Conservation (phyloP, 345 rosid species). For the Hibiscus mutabilis region DNA sequence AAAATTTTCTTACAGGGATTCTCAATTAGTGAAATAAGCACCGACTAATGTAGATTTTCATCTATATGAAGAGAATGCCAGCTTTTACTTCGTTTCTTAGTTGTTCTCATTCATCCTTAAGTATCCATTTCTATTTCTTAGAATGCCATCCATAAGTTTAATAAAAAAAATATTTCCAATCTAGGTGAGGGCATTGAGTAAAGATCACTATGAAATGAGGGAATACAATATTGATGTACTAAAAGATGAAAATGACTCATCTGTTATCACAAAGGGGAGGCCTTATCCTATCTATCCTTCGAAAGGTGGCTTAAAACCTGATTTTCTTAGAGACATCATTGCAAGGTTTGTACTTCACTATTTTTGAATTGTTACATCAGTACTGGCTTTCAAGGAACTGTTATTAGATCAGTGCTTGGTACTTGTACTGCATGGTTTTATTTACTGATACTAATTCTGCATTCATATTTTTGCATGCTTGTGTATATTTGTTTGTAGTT, state of each 20-base stretch:
- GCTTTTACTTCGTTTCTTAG: not conserved
- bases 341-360: slow-evolving; percentile 41
- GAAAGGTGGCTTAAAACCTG: slow-evolving; percentile 74
- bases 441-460: not conserved
- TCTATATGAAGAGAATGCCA: slow-evolving; percentile 1
- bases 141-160: slow-evolving; percentile 5
- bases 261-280: slow-evolving; percentile 44
- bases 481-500: not conserved
- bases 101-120: not conserved
- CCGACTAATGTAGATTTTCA: not conserved
- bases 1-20: not conserved
- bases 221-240: slow-evolving; percentile 76
- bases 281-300: slow-evolving; percentile 95
- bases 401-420: not conserved
- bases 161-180: slow-evolving; percentile 15
- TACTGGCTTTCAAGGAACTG: not conserved
- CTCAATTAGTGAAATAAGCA: not conserved
- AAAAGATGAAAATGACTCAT: slow-evolving; percentile 58
- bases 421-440: not conserved
- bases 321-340: slow-evolving; percentile 56
- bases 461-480: not conserved
- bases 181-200: slow-evolving; percentile 52
- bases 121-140: slow-evolving; percentile 3
- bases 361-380: slow-evolving; percentile 5
- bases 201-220: slow-evolving; percentile 85